Evolutionary conservation across 192 early-diverging fungal genomes (phyloP).

Genomic region (Diversispora epigaea): DNA sequence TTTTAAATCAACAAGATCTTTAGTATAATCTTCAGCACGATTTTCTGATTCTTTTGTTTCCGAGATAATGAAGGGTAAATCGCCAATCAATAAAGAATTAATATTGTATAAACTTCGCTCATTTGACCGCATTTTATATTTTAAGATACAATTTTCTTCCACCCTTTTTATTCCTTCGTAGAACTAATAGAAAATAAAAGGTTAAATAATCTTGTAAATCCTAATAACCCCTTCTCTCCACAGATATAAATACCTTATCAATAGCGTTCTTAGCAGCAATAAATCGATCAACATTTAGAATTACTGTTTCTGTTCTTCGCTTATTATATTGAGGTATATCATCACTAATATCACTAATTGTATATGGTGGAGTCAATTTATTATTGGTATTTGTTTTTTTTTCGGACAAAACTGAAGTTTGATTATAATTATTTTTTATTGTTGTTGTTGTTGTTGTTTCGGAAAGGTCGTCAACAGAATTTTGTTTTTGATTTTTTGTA

Average conservation of each 20-base stretch:
- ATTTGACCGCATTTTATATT: not conserved
- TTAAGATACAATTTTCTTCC: not conserved
- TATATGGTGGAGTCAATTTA: too few relatives aligned
- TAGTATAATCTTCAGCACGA: not conserved
- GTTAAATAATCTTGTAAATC: not conserved
- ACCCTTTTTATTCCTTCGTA: not conserved
- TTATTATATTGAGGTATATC: too few relatives aligned
- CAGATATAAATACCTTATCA: not conserved
- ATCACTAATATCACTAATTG: too few relatives aligned
- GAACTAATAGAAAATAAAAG: not conserved
- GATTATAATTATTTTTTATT: too few relatives aligned
- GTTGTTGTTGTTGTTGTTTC: too few relatives aligned
- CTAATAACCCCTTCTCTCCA: not conserved
- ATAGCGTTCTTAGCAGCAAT: not conserved
- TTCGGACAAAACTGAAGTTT: too few relatives aligned
- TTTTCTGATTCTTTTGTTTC: not conserved
- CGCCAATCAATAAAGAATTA: not conserved
- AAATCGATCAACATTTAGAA: not conserved
- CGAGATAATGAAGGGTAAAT: not conserved
- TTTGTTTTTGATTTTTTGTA: too few relatives aligned
- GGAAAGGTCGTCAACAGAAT: too few relatives aligned
- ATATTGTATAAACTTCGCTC: not conserved
- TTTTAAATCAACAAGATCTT: not conserved
- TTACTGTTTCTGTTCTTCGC: not conserved
- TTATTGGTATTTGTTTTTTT: too few relatives aligned